Base-by-base conservation (phyloP, 1,284 basidiomycete genomes). In the Cryptococcus amylolentus region DNA sequence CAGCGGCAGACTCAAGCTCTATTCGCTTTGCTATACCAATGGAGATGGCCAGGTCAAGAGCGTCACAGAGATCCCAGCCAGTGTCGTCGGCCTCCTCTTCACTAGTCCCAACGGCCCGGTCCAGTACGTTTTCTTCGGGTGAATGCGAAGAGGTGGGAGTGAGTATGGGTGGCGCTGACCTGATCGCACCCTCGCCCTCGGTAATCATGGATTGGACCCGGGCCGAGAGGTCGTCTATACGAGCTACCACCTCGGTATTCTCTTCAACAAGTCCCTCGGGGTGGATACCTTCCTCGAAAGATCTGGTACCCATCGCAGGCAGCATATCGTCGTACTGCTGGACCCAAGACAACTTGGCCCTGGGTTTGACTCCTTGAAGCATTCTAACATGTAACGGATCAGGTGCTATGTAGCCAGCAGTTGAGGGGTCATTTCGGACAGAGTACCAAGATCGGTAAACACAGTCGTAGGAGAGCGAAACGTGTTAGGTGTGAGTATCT, bases 141-240 rank as follows among this genome's bases (percentile, higher is more conserved):
- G 38, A 39, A 6, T 27, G 37, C n/a, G 45, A 41, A 13, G 49
- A 43, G 6, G 45, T 46, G 31, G 31, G 10, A 10, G 10, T 1
- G 31, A 10, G 31, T 35, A 6, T 35, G 31, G 31, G 31, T 10
- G 31, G 31, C 31, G 6, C 31, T 35, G 31, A 35, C 16, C 55
- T 47, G 43, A 62, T 44, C 18, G 61, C 61, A 51, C 51, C 45
- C 27, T 48, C 49, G 3, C 61, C 61, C 52, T 62, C 37, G 14
- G 20, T 38, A n/a, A 57, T 57, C 20, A 62, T 49, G 13, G 27
- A 18, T 28, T 52, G 28, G 8, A 62, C 41, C 20, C 49, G 57
- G 3, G 46, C 31, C 4, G 57, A 54, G 50, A 62, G 56, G 14
- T 23, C 49, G 38, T 59, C 61, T 20, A 62, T 46, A 13, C 57